These are phyloP conservation scores for Ramalina peruviana DNA, from an alignment of 495 filamentous ascomycete species.

Conservation along the genomic window DNA sequence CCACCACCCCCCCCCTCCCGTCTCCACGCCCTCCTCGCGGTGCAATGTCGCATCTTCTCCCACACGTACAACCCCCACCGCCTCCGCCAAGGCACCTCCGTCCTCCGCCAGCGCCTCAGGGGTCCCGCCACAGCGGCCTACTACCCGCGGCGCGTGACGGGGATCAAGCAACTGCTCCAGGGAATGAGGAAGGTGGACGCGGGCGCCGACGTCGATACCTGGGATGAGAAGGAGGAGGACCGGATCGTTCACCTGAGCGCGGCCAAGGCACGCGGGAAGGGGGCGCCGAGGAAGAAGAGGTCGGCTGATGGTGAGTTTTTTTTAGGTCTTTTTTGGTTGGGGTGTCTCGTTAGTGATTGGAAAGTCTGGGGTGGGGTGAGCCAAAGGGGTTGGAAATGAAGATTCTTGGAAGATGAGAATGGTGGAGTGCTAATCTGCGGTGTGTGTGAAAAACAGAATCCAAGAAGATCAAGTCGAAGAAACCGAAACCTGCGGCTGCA, in stretches of 20 bases:
- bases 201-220: slow-evolving; percentile 39
- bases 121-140: slow-evolving; percentile 69
- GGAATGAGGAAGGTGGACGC: slow-evolving; percentile 40
- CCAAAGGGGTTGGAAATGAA: slow-evolving; percentile 11
- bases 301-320: slow-evolving; percentile 43
- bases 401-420: neutral
- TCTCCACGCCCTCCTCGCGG: slow-evolving; percentile 38
- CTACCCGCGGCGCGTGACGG: slow-evolving; percentile 65
- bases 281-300: slow-evolving; percentile 81
- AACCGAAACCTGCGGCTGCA: neutral
- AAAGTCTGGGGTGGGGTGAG: neutral
- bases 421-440: neutral
- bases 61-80: slow-evolving; percentile 78
- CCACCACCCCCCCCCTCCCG: slow-evolving; percentile 40
- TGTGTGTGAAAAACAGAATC: slow-evolving; percentile 14
- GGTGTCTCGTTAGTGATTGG: neutral
- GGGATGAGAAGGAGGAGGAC: slow-evolving; percentile 64
- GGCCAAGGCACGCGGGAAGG: slow-evolving; percentile 71
- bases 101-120: slow-evolving; percentile 69
- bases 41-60: slow-evolving; percentile 81
- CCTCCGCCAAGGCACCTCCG: slow-evolving; percentile 70
- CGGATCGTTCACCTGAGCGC: slow-evolving; percentile 62
- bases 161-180: slow-evolving; percentile 50
- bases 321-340: neutral
- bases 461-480: slow-evolving; percentile 24